These are phyloP conservation scores for Colletotrichum plurivorum DNA, from an alignment of 2,329 filamentous ascomycete genomes.

Conservation along the genomic window DNA sequence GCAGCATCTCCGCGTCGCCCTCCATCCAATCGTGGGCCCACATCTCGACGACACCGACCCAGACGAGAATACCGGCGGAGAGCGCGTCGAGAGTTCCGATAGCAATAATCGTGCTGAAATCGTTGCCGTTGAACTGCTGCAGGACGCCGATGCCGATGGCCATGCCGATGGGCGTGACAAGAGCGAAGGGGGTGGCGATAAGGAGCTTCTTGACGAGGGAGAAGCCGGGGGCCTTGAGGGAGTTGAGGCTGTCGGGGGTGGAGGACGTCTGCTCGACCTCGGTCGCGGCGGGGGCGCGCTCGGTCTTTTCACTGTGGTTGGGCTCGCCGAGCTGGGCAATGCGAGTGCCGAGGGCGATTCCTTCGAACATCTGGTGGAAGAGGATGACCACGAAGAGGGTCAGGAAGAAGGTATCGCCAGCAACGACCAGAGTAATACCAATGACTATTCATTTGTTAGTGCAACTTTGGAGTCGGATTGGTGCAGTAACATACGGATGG, in stretches of 20 bases:
- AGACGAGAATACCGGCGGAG: conserved; percentile 82
- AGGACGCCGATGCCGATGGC: conserved; percentile 83
- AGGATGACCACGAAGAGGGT: conserved; percentile 77
- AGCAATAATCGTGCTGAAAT: conserved; percentile 76
- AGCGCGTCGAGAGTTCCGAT: conserved; percentile 82
- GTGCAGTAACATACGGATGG: conserved; percentile 65
- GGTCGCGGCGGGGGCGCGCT: not conserved
- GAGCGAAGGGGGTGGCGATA: conserved; percentile 75
- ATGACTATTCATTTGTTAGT: conserved; percentile 62
- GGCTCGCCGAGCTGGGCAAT: conserved; percentile 71
- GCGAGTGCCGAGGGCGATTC: conserved; percentile 79
- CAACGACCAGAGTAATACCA: conserved; percentile 73
- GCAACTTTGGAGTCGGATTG: not conserved
- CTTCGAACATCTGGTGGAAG: conserved; percentile 86
- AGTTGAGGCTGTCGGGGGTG: conserved; percentile 19
- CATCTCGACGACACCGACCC: conserved; percentile 87
- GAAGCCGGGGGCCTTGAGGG: conserved; percentile 43
- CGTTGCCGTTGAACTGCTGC: conserved; percentile 80
- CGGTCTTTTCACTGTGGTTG: conserved; percentile 16
- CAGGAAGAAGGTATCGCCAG: conserved; percentile 68
- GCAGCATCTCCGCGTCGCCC: conserved; percentile 64
- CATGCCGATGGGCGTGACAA: conserved; percentile 85
- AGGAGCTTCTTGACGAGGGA: conserved; percentile 67
- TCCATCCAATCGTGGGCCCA: conserved; percentile 81
- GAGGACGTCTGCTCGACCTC: conserved; percentile 46